phyloP scores from a whole-genome alignment of 192 early-diverging fungal genomes.

The Ambispora gerdemannii region DNA sequence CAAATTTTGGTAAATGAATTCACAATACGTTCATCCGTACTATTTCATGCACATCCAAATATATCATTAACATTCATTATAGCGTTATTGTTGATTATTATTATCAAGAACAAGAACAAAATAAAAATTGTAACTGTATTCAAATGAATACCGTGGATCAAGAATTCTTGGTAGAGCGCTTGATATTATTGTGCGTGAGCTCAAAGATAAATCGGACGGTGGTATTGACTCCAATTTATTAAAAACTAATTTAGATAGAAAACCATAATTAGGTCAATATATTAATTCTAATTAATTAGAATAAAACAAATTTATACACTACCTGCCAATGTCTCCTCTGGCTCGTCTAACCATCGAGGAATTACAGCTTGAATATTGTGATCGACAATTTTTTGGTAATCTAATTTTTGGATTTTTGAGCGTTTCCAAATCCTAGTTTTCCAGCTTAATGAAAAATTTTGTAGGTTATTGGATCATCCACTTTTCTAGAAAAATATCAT shows the following conservation, averaged over 20 bases:
- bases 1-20: constrained; percentile 36
- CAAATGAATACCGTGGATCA: constrained; percentile 23
- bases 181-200: constrained; percentile 24
- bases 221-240: constrained; percentile 25
- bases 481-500: background rate
- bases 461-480: constrained; percentile 7
- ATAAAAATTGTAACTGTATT: background rate
- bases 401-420: background rate
- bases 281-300: background rate
- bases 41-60: too few species aligned
- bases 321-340: background rate
- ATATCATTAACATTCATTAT: too few species aligned
- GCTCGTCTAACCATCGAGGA: background rate
- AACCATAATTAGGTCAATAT: background rate
- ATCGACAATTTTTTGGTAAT: background rate
- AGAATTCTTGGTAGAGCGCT: constrained; percentile 25
- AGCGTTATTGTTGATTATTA: background rate
- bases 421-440: background rate
- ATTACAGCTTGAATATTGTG: background rate
- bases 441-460: constrained; percentile 8
- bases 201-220: constrained; percentile 9
- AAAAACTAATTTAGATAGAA: constrained; percentile 7
- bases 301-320: background rate
- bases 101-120: background rate
- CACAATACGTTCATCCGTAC: constrained; percentile 1